Conservation (phyloP, 805 yeast genomes). For the Myxozyma geophila region DNA sequence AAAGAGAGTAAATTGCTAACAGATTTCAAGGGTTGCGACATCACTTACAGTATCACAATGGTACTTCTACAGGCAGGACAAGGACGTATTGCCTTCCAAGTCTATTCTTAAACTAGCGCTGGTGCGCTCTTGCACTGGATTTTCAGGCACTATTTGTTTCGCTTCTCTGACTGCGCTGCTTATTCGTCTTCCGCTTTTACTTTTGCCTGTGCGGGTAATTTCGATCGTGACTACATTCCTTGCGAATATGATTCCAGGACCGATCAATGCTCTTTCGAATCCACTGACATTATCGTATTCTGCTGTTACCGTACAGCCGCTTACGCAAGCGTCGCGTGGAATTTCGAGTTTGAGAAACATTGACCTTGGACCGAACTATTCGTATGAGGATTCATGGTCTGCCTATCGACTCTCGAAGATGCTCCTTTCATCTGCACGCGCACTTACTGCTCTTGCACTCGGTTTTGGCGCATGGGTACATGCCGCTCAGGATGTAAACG, state of each 20-base stretch:
- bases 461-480: constrained; percentile 50
- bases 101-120: constrained; percentile 38
- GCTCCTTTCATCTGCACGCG: constrained; percentile 46
- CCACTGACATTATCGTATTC: constrained; percentile 49
- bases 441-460: constrained; percentile 45
- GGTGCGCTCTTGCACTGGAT: constrained; percentile 42
- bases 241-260: constrained; percentile 40
- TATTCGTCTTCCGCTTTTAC: constrained; percentile 45
- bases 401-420: constrained; percentile 48
- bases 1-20: constrained; percentile 1
- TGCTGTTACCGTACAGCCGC: constrained; percentile 44
- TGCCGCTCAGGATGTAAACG: constrained; percentile 45
- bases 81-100: constrained; percentile 36
- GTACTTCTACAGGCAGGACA: constrained; percentile 45
- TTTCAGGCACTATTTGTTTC: constrained; percentile 47
- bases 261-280: constrained; percentile 42
- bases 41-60: constrained; percentile 48
- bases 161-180: constrained; percentile 44
- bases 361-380: constrained; percentile 30
- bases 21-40: constrained; percentile 41
- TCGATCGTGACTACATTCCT: constrained; percentile 38
- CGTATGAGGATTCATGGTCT: constrained; percentile 39
- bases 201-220: constrained; percentile 45
- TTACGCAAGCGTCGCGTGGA: constrained; percentile 44
- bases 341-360: constrained; percentile 34